These are phyloP conservation scores for Trypanosoma cruzi DNA, from an alignment of 208 protist genomes.

Conservation along the genomic window DNA sequence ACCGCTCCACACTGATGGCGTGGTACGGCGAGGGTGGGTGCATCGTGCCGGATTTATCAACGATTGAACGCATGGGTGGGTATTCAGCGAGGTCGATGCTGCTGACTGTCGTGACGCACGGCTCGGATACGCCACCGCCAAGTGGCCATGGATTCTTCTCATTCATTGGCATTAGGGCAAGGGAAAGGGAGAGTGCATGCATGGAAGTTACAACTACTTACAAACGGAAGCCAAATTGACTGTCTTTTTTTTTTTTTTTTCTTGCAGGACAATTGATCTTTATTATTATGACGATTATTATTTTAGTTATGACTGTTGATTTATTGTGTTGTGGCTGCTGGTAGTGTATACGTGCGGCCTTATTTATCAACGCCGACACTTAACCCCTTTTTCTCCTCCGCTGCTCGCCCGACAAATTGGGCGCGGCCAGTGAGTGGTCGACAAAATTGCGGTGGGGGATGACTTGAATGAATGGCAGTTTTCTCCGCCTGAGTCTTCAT, in stretches of 20 bases:
- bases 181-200: background rate
- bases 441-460: too few species aligned
- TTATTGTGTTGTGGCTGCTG: too few species aligned
- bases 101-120: slow-evolving; percentile 46
- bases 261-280: too few species aligned
- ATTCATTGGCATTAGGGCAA: slow-evolving; percentile 33
- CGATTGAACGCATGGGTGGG: slow-evolving; percentile 52
- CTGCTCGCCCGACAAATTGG: too few species aligned
- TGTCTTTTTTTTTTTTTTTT: slow-evolving; percentile 7
- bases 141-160: slow-evolving; percentile 39
- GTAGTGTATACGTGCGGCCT: too few species aligned
- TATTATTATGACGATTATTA: too few species aligned
- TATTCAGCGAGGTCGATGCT: slow-evolving; percentile 53
- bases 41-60: slow-evolving; percentile 15
- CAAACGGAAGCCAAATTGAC: too few species aligned
- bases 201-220: background rate
- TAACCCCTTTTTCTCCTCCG: too few species aligned
- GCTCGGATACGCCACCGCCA: slow-evolving; percentile 31
- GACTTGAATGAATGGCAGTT: too few species aligned
- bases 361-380: too few species aligned
- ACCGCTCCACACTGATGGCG: slow-evolving; percentile 28
- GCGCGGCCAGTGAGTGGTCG: too few species aligned
- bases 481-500: background rate
- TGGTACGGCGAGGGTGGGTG: slow-evolving; percentile 40
- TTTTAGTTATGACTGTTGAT: too few species aligned